A percentile compares a stretch with the other conserved stretches of the same genome.
phyloP scores from a whole-genome alignment of 2,329 filamentous ascomycete genomes.

The Fusarium liriodendri region DNA sequence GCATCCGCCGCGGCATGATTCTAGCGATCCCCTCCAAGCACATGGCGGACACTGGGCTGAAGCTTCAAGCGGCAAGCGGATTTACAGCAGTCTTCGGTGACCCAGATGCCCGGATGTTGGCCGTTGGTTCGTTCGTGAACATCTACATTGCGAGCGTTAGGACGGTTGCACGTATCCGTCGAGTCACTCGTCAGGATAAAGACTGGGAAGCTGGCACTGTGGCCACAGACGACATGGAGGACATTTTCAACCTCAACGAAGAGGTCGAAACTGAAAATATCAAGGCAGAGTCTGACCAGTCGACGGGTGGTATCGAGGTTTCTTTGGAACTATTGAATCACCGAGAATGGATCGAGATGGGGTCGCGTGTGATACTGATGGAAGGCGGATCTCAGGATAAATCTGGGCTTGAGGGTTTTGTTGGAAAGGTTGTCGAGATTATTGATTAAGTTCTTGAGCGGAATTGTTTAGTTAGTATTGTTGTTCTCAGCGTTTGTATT shows the following conservation, averaged over 20 bases:
- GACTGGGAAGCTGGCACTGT: constrained; percentile 41
- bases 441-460: constrained; percentile 56
- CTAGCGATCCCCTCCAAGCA: constrained; percentile 72
- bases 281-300: constrained; percentile 32
- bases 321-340: constrained; percentile 75
- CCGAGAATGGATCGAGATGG: constrained; percentile 79
- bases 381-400: constrained; percentile 76
- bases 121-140: constrained; percentile 77
- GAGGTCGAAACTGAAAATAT: constrained; percentile 52
- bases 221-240: constrained; percentile 58
- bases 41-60: constrained; percentile 66
- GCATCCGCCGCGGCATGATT: constrained; percentile 85
- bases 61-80: constrained; percentile 73
- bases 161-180: constrained; percentile 79
- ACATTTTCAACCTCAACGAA: constrained; percentile 69
- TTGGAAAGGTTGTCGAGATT: constrained; percentile 74
- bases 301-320: constrained; percentile 60
- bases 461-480: constrained; percentile 20
- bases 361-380: constrained; percentile 76
- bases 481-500: constrained; percentile 7
- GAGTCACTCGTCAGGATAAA: constrained; percentile 54
- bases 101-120: constrained; percentile 70
- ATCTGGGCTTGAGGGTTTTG: constrained; percentile 77
- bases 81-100: constrained; percentile 79
- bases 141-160: constrained; percentile 90